These are phyloP conservation scores for Choanephora cucurbitarum DNA, from an alignment of 371 early-diverging fungal genomes.

Conservation along the genomic window DNA sequence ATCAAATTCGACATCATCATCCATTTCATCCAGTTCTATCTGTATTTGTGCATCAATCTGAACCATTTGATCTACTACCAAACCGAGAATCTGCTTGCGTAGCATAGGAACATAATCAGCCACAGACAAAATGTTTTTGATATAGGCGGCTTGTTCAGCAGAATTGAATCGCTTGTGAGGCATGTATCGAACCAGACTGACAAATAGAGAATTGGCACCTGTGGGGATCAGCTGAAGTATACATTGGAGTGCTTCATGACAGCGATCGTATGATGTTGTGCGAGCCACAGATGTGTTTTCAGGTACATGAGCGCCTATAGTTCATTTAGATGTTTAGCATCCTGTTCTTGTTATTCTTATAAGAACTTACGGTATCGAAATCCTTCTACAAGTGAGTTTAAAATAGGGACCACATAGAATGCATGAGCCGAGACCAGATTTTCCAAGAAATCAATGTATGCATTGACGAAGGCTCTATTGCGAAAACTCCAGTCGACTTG, in stretches of 20 bases:
- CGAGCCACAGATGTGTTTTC: constrained; percentile 30
- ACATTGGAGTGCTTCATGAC: constrained; percentile 68
- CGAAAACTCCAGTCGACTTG: constrained; percentile 67
- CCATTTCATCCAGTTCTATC: constrained; percentile 88
- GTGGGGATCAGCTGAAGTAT: constrained; percentile 81
- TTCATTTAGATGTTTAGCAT: background rate
- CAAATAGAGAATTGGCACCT: constrained; percentile 66
- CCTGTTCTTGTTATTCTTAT: background rate
- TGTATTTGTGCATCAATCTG: constrained; percentile 96
- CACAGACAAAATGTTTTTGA: constrained; percentile 74
- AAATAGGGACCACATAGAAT: constrained; percentile 68
- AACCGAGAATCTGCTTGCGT: constrained; percentile 70
- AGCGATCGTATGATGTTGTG: constrained; percentile 53
- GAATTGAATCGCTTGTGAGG: constrained; percentile 78
- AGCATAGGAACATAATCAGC: constrained; percentile 78
- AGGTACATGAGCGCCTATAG: constrained; percentile 27
- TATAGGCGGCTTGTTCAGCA: constrained; percentile 68
- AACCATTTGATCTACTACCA: constrained; percentile 79
- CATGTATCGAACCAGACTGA: constrained; percentile 66
- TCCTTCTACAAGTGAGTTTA: constrained; percentile 61
- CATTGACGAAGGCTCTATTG: constrained; percentile 62
- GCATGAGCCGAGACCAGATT: constrained; percentile 89
- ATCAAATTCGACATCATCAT: constrained; percentile 69
- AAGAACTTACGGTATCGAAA: constrained; percentile 64
- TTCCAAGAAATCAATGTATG: constrained; percentile 73